These are phyloP conservation scores for Sextonia rubra DNA, from an alignment of 164 flowering plant genomes.

Conservation along the genomic window DNA sequence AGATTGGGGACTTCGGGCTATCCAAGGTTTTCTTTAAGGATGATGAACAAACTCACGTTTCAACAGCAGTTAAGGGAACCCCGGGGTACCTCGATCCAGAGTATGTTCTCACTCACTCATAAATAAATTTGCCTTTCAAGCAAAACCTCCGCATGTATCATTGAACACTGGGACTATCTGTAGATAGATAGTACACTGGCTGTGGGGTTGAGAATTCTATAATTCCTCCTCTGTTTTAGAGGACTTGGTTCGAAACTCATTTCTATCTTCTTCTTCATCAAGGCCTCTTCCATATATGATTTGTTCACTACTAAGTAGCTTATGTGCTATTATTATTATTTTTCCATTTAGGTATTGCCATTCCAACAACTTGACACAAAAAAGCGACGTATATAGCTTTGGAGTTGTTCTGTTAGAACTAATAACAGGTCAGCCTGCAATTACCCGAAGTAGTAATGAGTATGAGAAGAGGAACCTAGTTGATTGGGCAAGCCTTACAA, in stretches of 20 bases:
- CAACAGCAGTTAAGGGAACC: conserved; percentile 41
- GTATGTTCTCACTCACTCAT: conserved; percentile 30
- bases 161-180: too few species aligned
- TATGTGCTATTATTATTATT: background rate
- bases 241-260: too few species aligned
- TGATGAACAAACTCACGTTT: conserved; percentile 23
- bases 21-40: conserved; percentile 29
- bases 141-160: too few species aligned
- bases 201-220: too few species aligned
- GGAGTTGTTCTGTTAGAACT: conserved; percentile 48
- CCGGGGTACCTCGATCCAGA: conserved; percentile 60
- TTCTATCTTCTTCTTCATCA: too few species aligned
- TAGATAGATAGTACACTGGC: too few species aligned
- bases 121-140: too few species aligned
- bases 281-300: too few species aligned
- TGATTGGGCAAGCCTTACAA: conserved; percentile 27
- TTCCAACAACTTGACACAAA: conserved; percentile 31
- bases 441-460: background rate
- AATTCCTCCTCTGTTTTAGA: too few species aligned
- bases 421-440: conserved; percentile 35
- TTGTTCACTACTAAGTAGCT: too few species aligned
- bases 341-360: conserved; percentile 20
- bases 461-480: conserved; percentile 17
- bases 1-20: conserved; percentile 52
- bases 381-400: conserved; percentile 53